Percentiles rank a stretch among this genome's conserved stretches.
Evolutionary conservation across 2,329 filamentous ascomycete genomes (phyloP).

Genomic region (Apiospora phragmitis): DNA sequence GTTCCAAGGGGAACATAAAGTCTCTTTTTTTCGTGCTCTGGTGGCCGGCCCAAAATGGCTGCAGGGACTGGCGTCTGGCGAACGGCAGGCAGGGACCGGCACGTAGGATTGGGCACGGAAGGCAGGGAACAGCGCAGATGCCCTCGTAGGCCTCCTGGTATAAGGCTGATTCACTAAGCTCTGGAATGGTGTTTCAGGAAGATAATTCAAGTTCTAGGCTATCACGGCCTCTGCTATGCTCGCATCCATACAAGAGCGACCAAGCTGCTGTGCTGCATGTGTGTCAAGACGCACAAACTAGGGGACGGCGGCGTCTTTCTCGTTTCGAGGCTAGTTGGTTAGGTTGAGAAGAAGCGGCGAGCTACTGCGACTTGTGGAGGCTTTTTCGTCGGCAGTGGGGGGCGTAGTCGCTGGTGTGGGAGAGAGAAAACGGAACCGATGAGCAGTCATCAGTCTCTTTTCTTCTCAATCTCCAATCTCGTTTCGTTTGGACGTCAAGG

Average conservation of each 20-base stretch:
- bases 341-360: constrained; percentile 8
- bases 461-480: constrained; percentile 7
- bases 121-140: not conserved
- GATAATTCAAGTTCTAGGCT: constrained; percentile 1
- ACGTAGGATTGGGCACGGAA: constrained; percentile 10
- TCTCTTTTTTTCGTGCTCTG: not conserved
- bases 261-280: not conserved
- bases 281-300: constrained; percentile 6
- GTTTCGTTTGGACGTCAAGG: not conserved
- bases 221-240: not conserved
- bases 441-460: not conserved
- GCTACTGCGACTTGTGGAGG: constrained; percentile 5
- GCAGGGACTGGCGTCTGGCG: constrained; percentile 5
- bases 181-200: constrained; percentile 7
- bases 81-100: not conserved
- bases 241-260: constrained; percentile 5
- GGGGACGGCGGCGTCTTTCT: not conserved
- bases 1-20: constrained; percentile 16
- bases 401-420: not conserved
- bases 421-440: not conserved
- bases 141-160: not conserved
- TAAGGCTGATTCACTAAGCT: constrained; percentile 2
- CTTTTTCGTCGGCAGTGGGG: constrained; percentile 8
- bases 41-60: constrained; percentile 3
- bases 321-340: constrained; percentile 8